These are phyloP conservation scores for Striga asiatica DNA, from an alignment of 257 asterid species.

Conservation along the genomic window DNA sequence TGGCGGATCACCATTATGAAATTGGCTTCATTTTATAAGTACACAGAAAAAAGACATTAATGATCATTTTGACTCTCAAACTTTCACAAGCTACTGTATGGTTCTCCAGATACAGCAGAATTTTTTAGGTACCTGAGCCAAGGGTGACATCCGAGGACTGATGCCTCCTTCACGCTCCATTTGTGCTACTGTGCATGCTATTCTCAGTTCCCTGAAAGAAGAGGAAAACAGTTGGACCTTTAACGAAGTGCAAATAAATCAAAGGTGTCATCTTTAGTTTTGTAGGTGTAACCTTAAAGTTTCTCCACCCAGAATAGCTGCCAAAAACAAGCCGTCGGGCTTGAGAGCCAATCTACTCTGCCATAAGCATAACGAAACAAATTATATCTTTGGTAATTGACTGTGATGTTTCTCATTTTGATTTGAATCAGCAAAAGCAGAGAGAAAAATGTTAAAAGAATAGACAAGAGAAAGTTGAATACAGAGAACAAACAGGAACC, in stretches of 20 bases:
- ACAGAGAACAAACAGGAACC: constrained; percentile 32
- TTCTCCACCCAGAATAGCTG: constrained; percentile 96
- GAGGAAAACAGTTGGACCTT: background rate
- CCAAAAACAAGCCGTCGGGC: constrained; percentile 93
- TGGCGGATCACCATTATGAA: background rate
- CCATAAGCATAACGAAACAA: constrained; percentile 19
- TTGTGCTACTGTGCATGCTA: constrained; percentile 90
- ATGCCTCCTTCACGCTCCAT: constrained; percentile 99
- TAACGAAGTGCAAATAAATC: constrained; percentile 5
- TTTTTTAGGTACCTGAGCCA: constrained; percentile 62
- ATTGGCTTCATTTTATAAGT: no score
- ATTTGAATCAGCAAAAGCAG: constrained; percentile 1
- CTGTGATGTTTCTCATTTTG: background rate
- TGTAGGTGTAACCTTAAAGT: constrained; percentile 49
- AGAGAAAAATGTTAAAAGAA: background rate
- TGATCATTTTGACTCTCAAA: background rate
- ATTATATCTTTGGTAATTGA: background rate
- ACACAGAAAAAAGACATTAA: background rate
- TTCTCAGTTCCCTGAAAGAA: constrained; percentile 73
- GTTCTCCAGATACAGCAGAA: background rate
- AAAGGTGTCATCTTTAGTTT: constrained; percentile 4
- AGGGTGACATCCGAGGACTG: constrained; percentile 88
- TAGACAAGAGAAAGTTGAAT: background rate
- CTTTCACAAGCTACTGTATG: background rate
- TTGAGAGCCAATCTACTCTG: constrained; percentile 92